phyloP scores from a whole-genome alignment of 768 basidiomycete species.

The Collybia sordida region DNA sequence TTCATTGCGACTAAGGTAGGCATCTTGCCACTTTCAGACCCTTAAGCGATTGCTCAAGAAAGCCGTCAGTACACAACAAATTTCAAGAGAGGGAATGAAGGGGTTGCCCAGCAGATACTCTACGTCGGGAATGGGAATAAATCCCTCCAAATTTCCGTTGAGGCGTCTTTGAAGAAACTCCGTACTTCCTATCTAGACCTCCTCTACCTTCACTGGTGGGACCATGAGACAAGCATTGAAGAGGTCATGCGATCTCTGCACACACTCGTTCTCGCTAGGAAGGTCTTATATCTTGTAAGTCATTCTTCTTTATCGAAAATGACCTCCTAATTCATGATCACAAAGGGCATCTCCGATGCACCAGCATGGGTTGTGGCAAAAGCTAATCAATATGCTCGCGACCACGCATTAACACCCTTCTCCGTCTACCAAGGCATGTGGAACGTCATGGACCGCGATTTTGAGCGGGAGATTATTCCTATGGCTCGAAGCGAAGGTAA shows the following conservation, averaged over 20 bases:
- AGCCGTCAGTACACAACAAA: constrained; percentile 32
- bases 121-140: constrained; percentile 51
- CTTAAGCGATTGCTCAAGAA: too few species aligned
- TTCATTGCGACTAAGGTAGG: constrained; percentile 41
- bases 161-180: constrained; percentile 45
- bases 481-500: constrained; percentile 38
- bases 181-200: constrained; percentile 47
- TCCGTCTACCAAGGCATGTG: constrained; percentile 46
- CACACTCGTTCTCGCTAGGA: constrained; percentile 47
- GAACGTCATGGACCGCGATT: constrained; percentile 38
- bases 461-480: constrained; percentile 50
- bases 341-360: constrained; percentile 32
- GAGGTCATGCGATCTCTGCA: constrained; percentile 61
- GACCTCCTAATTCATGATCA: background rate
- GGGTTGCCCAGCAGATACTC: constrained; percentile 30
- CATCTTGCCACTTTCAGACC: too few species aligned
- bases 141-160: constrained; percentile 38
- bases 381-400: constrained; percentile 46
- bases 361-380: constrained; percentile 44
- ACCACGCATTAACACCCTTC: constrained; percentile 46
- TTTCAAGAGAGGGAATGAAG: constrained; percentile 23
- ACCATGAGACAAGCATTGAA: constrained; percentile 48
- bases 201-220: constrained; percentile 51
- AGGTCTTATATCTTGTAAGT: constrained; percentile 46
- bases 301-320: background rate